A percentile compares a stretch with the other conserved stretches of the same genome.
Evolutionary conservation across 2,329 filamentous ascomycete species (phyloP).

Genomic region (Aspergillus ibericus): DNA sequence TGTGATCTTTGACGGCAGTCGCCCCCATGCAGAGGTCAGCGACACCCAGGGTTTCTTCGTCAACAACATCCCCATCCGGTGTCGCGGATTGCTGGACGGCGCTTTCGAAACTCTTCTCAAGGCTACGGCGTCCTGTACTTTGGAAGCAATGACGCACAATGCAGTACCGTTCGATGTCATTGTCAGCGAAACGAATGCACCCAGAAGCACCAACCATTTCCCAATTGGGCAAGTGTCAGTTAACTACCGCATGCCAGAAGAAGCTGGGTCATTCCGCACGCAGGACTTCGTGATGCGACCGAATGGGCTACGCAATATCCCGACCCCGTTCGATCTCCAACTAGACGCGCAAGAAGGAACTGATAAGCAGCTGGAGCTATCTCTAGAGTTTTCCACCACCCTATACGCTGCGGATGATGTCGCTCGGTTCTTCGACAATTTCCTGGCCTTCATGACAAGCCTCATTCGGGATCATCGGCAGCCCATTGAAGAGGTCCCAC

Average conservation of each 20-base stretch:
- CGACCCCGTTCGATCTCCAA: background rate
- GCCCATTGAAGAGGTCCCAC: background rate
- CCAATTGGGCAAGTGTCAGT: too few relatives aligned
- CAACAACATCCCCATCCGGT: background rate
- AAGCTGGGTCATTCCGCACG: too few relatives aligned
- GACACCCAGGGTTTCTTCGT: background rate
- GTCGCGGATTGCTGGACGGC: background rate
- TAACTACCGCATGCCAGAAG: too few relatives aligned
- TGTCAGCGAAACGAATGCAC: background rate
- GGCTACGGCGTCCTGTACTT: background rate
- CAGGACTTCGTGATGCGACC: too few relatives aligned
- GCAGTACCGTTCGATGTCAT: background rate
- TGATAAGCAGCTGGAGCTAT: background rate
- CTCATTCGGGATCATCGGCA: background rate
- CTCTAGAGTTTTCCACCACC: background rate
- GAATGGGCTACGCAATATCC: too few relatives aligned
- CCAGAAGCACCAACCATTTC: background rate
- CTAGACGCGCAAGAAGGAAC: background rate
- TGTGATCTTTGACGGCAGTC: background rate
- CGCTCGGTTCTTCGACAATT: background rate
- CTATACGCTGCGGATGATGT: background rate
- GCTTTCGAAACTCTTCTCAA: background rate
- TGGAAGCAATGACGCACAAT: background rate
- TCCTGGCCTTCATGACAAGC: background rate
- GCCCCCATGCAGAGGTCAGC: background rate